Evolutionary conservation across 1,284 basidiomycete species (phyloP).

Genomic region (Hypsizygus ulmarius): DNA sequence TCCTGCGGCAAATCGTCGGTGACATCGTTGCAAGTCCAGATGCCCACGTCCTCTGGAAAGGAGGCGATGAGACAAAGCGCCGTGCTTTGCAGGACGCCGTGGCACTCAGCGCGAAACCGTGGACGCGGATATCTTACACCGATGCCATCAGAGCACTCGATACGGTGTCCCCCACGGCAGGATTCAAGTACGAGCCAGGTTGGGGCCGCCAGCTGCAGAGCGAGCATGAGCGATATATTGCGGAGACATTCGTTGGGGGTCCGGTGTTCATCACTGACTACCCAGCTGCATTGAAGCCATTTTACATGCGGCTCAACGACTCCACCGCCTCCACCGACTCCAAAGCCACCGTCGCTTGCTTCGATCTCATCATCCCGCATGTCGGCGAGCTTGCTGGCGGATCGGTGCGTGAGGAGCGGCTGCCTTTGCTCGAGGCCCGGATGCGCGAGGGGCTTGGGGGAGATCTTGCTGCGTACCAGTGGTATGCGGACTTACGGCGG

Average conservation of each 20-base stretch:
- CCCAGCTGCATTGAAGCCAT: slow-evolving; percentile 82
- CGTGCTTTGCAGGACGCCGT: slow-evolving; percentile 33
- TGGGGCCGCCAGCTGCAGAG: slow-evolving; percentile 79
- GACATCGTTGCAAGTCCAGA: slow-evolving; percentile 27
- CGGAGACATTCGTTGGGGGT: slow-evolving; percentile 59
- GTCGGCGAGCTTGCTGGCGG: slow-evolving; percentile 93
- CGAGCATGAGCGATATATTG: slow-evolving; percentile 93
- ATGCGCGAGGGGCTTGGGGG: slow-evolving; percentile 40
- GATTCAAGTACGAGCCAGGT: slow-evolving; percentile 55
- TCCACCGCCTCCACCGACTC: not conserved
- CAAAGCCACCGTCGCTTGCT: slow-evolving; percentile 78
- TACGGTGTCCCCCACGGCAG: slow-evolving; percentile 21
- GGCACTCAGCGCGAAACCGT: slow-evolving; percentile 32
- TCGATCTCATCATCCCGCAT: slow-evolving; percentile 88
- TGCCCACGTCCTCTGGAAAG: slow-evolving; percentile 39
- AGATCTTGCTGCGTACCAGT: slow-evolving; percentile 61
- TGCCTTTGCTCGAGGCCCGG: slow-evolving; percentile 50
- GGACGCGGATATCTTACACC: slow-evolving; percentile 81
- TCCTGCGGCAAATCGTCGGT: slow-evolving; percentile 49
- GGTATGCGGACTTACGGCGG: slow-evolving; percentile 83
- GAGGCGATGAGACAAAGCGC: slow-evolving; percentile 27
- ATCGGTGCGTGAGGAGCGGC: slow-evolving; percentile 84
- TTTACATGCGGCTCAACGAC: slow-evolving; percentile 86
- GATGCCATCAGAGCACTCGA: slow-evolving; percentile 69
- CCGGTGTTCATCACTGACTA: slow-evolving; percentile 95